Percentiles rank a stretch among this genome's conserved stretches.
These are phyloP conservation scores for Sugiyamaella castrensis DNA, from an alignment of 1,139 yeast species.

Conservation along the genomic window DNA sequence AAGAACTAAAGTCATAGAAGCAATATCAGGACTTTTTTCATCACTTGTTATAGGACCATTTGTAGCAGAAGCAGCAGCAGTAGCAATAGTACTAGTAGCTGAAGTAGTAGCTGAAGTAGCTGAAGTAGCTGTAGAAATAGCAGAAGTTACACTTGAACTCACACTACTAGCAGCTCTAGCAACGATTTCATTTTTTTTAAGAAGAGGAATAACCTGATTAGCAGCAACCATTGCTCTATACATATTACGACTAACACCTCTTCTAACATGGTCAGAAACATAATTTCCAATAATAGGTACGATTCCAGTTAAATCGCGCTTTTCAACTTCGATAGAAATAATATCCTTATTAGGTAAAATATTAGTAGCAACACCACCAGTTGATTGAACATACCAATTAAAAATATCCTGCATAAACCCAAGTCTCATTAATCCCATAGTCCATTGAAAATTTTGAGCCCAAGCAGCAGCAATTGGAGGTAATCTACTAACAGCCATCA, in stretches of 20 bases:
- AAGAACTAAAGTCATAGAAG: conserved; percentile 69
- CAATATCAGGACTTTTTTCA: conserved; percentile 55
- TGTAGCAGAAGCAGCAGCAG: conserved; percentile 40
- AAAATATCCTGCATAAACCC: conserved; percentile 83
- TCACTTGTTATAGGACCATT: conserved; percentile 62
- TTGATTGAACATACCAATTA: conserved; percentile 94
- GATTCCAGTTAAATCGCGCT: conserved; percentile 33
- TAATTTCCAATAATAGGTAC: conserved; percentile 21
- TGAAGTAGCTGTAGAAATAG: too few relatives aligned
- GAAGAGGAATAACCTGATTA: conserved; percentile 21
- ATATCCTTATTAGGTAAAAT: conserved; percentile 55
- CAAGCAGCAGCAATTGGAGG: conserved; percentile 99
- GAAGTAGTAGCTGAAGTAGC: neutral
- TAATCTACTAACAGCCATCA: conserved; percentile 91
- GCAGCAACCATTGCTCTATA: conserved; percentile 23
- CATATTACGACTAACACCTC: conserved; percentile 20
- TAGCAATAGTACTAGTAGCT: neutral
- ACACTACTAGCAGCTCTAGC: conserved; percentile 10
- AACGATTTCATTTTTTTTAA: conserved; percentile 15
- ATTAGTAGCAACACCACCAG: conserved; percentile 86
- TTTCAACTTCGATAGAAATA: conserved; percentile 79
- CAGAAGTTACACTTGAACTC: too few relatives aligned
- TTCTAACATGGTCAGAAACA: conserved; percentile 27
- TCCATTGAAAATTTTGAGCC: conserved; percentile 97
- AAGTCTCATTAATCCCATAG: conserved; percentile 81